These are phyloP conservation scores for Penicillium angulare DNA, from an alignment of 495 filamentous ascomycete species.

Conservation along the genomic window DNA sequence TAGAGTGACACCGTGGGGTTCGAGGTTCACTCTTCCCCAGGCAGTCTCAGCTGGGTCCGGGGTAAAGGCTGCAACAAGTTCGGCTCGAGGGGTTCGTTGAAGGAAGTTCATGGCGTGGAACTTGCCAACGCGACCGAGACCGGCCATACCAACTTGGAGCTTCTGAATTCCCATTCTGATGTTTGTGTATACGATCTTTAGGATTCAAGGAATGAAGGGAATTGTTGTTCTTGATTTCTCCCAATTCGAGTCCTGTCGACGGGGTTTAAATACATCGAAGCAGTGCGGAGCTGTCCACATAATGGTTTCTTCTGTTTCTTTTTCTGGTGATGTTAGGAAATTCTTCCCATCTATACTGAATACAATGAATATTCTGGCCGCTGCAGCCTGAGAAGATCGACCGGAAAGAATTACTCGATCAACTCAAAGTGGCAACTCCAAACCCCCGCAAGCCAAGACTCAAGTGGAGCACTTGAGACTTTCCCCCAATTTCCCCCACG, in stretches of 20 bases:
- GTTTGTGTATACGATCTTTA: no score
- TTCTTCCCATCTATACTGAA: background rate
- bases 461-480: background rate
- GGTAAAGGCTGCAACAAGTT: slow-evolving; percentile 48
- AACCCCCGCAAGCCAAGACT: background rate
- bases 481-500: no score
- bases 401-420: slow-evolving; percentile 22
- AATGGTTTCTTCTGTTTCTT: background rate
- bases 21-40: slow-evolving; percentile 42
- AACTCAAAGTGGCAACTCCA: slow-evolving; percentile 7
- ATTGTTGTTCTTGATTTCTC: background rate
- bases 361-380: no score
- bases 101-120: slow-evolving; percentile 47
- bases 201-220: background rate
- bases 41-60: slow-evolving; percentile 38
- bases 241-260: background rate
- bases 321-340: background rate
- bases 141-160: slow-evolving; percentile 40
- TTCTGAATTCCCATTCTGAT: slow-evolving; percentile 31
- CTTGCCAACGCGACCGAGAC: slow-evolving; percentile 52
- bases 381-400: background rate
- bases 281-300: background rate
- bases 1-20: slow-evolving; percentile 34
- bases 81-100: slow-evolving; percentile 40
- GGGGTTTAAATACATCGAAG: slow-evolving; percentile 11